Percentiles rank a stretch among this genome's conserved stretches.
These are phyloP conservation scores for Prunella vulgaris DNA, from an alignment of 257 asterid species.

Conservation along the genomic window DNA sequence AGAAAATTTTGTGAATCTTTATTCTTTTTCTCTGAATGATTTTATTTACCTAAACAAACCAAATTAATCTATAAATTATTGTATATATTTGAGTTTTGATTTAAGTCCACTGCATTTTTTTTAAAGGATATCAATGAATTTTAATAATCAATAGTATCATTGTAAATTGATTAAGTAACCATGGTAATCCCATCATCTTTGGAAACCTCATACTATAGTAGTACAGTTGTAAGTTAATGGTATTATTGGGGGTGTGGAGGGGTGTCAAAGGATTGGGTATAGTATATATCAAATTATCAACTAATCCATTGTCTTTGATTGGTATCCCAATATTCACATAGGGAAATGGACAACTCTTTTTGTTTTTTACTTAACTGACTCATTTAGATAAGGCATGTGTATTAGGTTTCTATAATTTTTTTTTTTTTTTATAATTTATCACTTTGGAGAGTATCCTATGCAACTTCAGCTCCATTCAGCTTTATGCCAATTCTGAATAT, in stretches of 20 bases:
- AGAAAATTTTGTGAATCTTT: too few species aligned
- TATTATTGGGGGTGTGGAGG: constrained; percentile 8
- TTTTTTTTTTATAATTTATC: neutral
- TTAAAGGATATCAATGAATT: too few species aligned
- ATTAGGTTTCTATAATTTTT: constrained; percentile 3
- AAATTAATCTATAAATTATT: too few species aligned
- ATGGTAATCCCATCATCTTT: neutral
- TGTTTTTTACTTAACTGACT: neutral
- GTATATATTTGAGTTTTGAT: too few species aligned
- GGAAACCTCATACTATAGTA: neutral
- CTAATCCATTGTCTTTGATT: constrained; percentile 22
- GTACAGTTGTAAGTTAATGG: constrained; percentile 13
- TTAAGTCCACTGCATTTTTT: too few species aligned
- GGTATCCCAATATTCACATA: constrained; percentile 16
- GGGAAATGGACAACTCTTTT: constrained; percentile 13
- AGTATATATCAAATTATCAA: neutral
- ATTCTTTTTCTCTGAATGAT: too few species aligned
- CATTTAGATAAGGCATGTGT: neutral
- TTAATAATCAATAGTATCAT: too few species aligned
- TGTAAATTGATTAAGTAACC: neutral
- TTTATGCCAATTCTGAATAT: neutral
- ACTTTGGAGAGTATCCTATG: constrained; percentile 17
- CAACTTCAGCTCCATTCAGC: neutral
- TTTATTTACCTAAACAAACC: too few species aligned
- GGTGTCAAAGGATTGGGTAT: constrained; percentile 27